phyloP scores from a whole-genome alignment of 352 stramenopile genomes.

The Pythium rhizo-oryzae region DNA sequence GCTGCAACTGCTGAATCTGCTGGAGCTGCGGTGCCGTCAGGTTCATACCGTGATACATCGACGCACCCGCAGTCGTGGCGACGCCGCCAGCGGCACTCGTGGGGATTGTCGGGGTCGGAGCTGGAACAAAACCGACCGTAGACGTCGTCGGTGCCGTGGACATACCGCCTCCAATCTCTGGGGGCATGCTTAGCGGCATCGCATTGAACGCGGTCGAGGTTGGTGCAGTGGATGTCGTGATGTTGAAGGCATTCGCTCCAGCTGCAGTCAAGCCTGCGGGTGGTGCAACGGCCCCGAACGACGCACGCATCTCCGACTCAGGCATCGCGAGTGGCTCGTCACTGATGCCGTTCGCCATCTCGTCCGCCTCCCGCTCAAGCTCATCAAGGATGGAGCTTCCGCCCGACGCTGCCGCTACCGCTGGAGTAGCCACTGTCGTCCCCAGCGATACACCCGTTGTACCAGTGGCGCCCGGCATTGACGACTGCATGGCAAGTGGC shows the following conservation, averaged over 20 bases:
- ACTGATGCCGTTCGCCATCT: slow-evolving; percentile 85
- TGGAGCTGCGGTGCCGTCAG: slow-evolving; percentile 77
- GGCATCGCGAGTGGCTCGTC: slow-evolving; percentile 86
- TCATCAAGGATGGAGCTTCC: slow-evolving; percentile 86
- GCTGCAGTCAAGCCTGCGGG: slow-evolving; percentile 29
- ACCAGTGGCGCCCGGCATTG: slow-evolving; percentile 17
- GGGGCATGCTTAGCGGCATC: slow-evolving; percentile 73
- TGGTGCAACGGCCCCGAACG: slow-evolving; percentile 32
- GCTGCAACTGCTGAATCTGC: slow-evolving; percentile 86
- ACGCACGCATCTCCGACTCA: slow-evolving; percentile 68
- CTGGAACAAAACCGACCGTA: slow-evolving; percentile 43
- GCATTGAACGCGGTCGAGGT: slow-evolving; percentile 46
- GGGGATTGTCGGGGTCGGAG: slow-evolving; percentile 41
- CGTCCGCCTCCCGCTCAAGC: slow-evolving; percentile 81
- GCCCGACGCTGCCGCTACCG: slow-evolving; percentile 20
- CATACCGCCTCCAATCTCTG: slow-evolving; percentile 57
- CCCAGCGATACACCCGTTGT: neutral
- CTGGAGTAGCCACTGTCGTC: slow-evolving; percentile 26
- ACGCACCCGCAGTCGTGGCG: slow-evolving; percentile 33
- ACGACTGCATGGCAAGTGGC: slow-evolving; percentile 40
- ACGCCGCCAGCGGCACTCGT: slow-evolving; percentile 44
- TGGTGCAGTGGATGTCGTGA: slow-evolving; percentile 18
- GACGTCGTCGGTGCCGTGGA: slow-evolving; percentile 30
- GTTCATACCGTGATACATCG: slow-evolving; percentile 82
- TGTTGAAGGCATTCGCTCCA: slow-evolving; percentile 28